These are phyloP conservation scores for Crithidia sp. DNA, from an alignment of 208 protist species.

Conservation along the genomic window DNA sequence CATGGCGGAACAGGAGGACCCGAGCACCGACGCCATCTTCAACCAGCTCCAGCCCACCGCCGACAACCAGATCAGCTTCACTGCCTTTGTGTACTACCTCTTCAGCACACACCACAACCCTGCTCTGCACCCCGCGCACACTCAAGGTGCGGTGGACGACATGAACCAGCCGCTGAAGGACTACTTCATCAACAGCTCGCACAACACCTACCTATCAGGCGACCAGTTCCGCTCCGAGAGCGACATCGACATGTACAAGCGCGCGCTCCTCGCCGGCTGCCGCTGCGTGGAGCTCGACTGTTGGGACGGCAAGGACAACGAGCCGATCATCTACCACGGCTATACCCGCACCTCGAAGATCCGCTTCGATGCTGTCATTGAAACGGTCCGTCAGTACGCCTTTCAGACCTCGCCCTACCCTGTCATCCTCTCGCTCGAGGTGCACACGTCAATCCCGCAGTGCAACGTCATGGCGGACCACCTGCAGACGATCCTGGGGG, in stretches of 20 bases:
- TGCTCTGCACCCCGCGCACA: conserved; percentile 34
- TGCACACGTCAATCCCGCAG: conserved; percentile 69
- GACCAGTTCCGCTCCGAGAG: conserved; percentile 86
- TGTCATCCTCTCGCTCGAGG: conserved; percentile 84
- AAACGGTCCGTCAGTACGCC: conserved; percentile 60
- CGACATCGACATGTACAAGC: conserved; percentile 67
- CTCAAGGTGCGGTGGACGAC: conserved; percentile 51
- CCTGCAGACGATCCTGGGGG: conserved; percentile 57
- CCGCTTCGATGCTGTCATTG: conserved; percentile 58
- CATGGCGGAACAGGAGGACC: conserved; percentile 38
- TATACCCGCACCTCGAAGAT: conserved; percentile 85
- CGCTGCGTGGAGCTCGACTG: conserved; percentile 89
- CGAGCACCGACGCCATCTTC: conserved; percentile 26
- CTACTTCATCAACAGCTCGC: conserved; percentile 93
- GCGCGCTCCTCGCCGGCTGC: conserved; percentile 64
- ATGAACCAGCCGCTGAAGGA: conserved; percentile 84
- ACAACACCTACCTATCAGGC: conserved; percentile 96
- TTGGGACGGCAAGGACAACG: conserved; percentile 71
- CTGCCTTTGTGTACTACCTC: conserved; percentile 43
- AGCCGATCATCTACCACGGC: conserved; percentile 86
- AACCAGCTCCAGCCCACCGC: conserved; percentile 23
- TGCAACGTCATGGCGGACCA: conserved; percentile 70
- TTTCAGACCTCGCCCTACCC: conserved; percentile 75
- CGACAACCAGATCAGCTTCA: conserved; percentile 33
- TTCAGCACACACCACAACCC: conserved; percentile 43